phyloP scores from a whole-genome alignment of 2,329 filamentous ascomycete genomes.

The Neopestalotiopsis clavispora region DNA sequence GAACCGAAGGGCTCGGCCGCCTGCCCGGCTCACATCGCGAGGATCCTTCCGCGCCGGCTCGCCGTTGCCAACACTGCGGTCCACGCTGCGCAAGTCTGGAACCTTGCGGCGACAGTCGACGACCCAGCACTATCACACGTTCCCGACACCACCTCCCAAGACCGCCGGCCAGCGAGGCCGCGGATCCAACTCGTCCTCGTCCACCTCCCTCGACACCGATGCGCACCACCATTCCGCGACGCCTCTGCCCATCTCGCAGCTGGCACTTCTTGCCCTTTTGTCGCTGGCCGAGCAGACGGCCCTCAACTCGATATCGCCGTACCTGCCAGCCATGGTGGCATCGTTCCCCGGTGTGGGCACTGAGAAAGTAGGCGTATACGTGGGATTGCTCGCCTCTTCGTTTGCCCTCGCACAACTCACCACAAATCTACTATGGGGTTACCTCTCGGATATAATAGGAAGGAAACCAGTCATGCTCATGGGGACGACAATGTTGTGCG shows the following conservation, averaged over 20 bases:
- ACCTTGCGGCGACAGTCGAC: constrained; percentile 37
- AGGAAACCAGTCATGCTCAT: constrained; percentile 82
- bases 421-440: constrained; percentile 92
- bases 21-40: constrained; percentile 28
- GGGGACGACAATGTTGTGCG: constrained; percentile 81
- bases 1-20: constrained; percentile 15
- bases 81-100: constrained; percentile 18
- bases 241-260: constrained; percentile 81
- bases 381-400: constrained; percentile 85
- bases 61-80: constrained; percentile 30
- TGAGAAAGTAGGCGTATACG: constrained; percentile 79
- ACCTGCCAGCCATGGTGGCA: constrained; percentile 89
- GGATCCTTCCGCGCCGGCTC: constrained; percentile 39
- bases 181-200: constrained; percentile 32
- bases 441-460: constrained; percentile 78
- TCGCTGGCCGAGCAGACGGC: constrained; percentile 95
- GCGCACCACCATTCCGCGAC: constrained; percentile 61
- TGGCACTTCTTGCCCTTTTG: constrained; percentile 84
- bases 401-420: constrained; percentile 92
- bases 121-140: constrained; percentile 77
- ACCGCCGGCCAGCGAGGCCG: constrained; percentile 55
- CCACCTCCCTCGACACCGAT: constrained; percentile 34
- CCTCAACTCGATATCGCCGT: constrained; percentile 94
- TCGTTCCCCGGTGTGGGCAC: constrained; percentile 81
- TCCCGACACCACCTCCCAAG: constrained; percentile 75